Conservation (phyloP, 352 stramenopile species). For the Hyaloperonospora arabidopsidis region DNA sequence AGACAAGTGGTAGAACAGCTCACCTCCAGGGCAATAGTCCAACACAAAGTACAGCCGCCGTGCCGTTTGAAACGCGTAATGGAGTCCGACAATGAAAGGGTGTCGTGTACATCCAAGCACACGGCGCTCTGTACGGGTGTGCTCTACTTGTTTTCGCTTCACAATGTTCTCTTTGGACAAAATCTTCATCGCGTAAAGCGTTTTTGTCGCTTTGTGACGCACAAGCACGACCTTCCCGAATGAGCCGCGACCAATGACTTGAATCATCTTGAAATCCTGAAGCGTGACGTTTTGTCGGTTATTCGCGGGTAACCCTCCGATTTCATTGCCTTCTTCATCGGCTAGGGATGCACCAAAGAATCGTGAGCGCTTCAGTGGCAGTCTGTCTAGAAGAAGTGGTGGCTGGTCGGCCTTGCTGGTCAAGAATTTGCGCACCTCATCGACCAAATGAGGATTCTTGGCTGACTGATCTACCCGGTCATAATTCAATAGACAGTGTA, state of each 20-base stretch:
- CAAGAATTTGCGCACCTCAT: constrained; percentile 74
- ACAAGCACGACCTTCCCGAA: constrained; percentile 90
- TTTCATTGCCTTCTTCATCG: constrained; percentile 46
- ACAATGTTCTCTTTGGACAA: constrained; percentile 87
- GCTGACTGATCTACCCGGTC: constrained; percentile 63
- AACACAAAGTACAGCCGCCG: constrained; percentile 95
- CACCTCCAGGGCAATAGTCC: constrained; percentile 83
- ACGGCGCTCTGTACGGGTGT: constrained; percentile 78
- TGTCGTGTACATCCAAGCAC: constrained; percentile 80
- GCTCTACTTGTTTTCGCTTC: constrained; percentile 85
- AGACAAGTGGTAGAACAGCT: constrained; percentile 85
- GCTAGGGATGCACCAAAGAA: constrained; percentile 63
- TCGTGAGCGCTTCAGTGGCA: constrained; percentile 52
- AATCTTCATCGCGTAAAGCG: constrained; percentile 90
- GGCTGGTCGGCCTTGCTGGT: constrained; percentile 78
- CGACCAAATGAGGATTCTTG: constrained; percentile 68
- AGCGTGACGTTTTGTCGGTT: constrained; percentile 46
- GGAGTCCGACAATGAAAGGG: constrained; percentile 84
- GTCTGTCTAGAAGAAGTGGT: constrained; percentile 58
- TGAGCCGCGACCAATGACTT: constrained; percentile 86
- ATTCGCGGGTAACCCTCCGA: constrained; percentile 14
- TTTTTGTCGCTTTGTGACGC: constrained; percentile 77
- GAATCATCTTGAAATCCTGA: constrained; percentile 74
- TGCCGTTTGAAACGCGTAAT: constrained; percentile 84
- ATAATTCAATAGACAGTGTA: constrained; percentile 57